Evolutionary conservation across 768 basidiomycete genomes (phyloP).

Genomic region (Suillus plorans): DNA sequence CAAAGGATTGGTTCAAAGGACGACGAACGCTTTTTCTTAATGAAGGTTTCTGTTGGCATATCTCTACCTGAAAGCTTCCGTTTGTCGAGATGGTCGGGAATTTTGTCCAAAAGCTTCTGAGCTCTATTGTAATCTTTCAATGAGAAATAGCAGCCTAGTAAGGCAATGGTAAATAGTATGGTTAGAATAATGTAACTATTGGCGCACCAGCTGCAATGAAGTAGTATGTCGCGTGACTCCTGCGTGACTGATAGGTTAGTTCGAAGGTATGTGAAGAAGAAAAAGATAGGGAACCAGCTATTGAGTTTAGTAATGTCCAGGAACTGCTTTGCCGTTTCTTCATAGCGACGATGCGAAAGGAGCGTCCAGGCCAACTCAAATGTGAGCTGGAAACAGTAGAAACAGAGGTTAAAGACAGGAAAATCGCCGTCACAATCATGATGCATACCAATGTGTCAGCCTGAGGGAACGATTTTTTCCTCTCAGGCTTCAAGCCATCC

Average conservation of each 20-base stretch:
- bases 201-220: slow-evolving; percentile 66
- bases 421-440: neutral
- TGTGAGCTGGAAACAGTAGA: slow-evolving; percentile 45
- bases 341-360: slow-evolving; percentile 60
- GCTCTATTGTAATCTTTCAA: slow-evolving; percentile 56
- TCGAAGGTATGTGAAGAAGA: neutral
- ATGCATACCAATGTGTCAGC: slow-evolving; percentile 65
- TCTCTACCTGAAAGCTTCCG: slow-evolving; percentile 66
- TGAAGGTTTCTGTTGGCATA: slow-evolving; percentile 73
- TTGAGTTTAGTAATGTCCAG: slow-evolving; percentile 64
- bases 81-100: slow-evolving; percentile 60
- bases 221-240: slow-evolving; percentile 80
- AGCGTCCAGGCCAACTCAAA: slow-evolving; percentile 82
- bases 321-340: slow-evolving; percentile 68
- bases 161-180: neutral
- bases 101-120: slow-evolving; percentile 56
- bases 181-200: slow-evolving; percentile 1
- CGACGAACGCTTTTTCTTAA: slow-evolving; percentile 70
- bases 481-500: slow-evolving; percentile 53
- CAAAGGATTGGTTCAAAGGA: neutral
- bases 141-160: slow-evolving; percentile 60
- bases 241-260: slow-evolving; percentile 21
- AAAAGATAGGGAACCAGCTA: slow-evolving; percentile 48
- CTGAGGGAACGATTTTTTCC: slow-evolving; percentile 58
- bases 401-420: neutral